A percentile compares a stretch with the other conserved stretches of the same genome.
These are phyloP conservation scores for Penicillium hesseltinei DNA, from an alignment of 2,329 filamentous ascomycete genomes.

Conservation along the genomic window DNA sequence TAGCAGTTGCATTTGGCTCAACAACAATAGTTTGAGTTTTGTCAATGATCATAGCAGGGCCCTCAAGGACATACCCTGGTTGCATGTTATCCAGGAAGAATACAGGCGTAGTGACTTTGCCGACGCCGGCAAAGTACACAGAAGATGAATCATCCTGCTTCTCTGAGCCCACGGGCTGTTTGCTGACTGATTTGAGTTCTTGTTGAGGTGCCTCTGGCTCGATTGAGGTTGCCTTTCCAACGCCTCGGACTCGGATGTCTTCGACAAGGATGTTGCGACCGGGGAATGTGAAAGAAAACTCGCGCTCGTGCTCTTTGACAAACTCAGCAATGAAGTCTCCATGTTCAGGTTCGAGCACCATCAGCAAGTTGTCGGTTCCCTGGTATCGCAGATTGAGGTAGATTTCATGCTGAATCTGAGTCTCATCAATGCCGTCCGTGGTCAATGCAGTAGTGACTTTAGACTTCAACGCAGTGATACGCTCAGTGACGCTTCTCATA, in stretches of 20 bases:
- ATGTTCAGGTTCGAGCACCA: slow-evolving; percentile 53
- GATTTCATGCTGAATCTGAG: slow-evolving; percentile 43
- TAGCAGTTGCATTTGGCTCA: slow-evolving; percentile 61
- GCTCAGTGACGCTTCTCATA: slow-evolving; percentile 34
- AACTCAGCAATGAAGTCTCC: slow-evolving; percentile 50
- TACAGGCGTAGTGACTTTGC: slow-evolving; percentile 2
- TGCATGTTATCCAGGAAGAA: background rate
- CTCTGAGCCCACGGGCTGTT: background rate
- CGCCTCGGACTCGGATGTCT: slow-evolving; percentile 73
- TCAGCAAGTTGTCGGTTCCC: slow-evolving; percentile 52
- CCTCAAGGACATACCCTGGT: slow-evolving; percentile 34
- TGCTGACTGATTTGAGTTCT: slow-evolving; percentile 7
- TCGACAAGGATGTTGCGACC: slow-evolving; percentile 85
- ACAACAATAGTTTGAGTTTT: slow-evolving; percentile 81
- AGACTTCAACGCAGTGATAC: slow-evolving; percentile 32
- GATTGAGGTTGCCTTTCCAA: slow-evolving; percentile 19
- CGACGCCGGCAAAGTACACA: slow-evolving; percentile 6
- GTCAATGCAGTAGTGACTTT: slow-evolving; percentile 33
- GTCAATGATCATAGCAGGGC: slow-evolving; percentile 79
- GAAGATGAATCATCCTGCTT: slow-evolving; percentile 5
- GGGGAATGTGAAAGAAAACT: slow-evolving; percentile 79
- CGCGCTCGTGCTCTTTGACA: slow-evolving; percentile 54
- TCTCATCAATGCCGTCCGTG: slow-evolving; percentile 39
- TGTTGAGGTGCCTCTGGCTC: slow-evolving; percentile 10
- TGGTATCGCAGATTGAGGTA: slow-evolving; percentile 52